Percentiles rank a stretch among this genome's conserved stretches.
Conservation (phyloP, 306 rosid species). For the Lathyrus sativus region DNA sequence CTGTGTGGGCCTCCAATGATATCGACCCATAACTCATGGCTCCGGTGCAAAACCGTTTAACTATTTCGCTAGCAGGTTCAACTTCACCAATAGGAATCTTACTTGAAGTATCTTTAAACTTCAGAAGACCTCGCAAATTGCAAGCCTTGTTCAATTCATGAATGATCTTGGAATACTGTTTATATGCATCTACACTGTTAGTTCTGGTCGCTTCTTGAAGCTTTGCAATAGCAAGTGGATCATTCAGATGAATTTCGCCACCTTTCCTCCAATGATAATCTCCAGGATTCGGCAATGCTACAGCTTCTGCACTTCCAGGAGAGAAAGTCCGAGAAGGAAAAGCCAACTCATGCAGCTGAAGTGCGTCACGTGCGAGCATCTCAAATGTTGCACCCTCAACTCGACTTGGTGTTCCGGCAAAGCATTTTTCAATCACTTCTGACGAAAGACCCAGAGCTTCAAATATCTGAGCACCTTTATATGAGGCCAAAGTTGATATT, state of each 20-base stretch:
- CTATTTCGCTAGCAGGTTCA: conserved; percentile 91
- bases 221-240: conserved; percentile 92
- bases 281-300: conserved; percentile 95
- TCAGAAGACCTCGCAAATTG: conserved; percentile 89
- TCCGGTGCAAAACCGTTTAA: conserved; percentile 96
- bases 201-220: conserved; percentile 97
- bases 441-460: conserved; percentile 98
- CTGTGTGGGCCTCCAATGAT: conserved; percentile 92
- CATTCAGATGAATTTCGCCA: conserved; percentile 95
- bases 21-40: conserved; percentile 99
- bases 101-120: conserved; percentile 60
- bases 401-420: conserved; percentile 97
- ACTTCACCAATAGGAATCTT: conserved; percentile 86
- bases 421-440: conserved; percentile 89
- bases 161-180: conserved; percentile 82
- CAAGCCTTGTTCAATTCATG: conserved; percentile 89
- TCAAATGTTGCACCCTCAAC: conserved; percentile 98
- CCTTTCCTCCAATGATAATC: conserved; percentile 99
- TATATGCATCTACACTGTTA: conserved; percentile 84
- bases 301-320: conserved; percentile 92
- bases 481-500: conserved; percentile 97
- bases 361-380: conserved; percentile 81
- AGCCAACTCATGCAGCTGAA: conserved; percentile 81
- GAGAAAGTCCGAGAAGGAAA: conserved; percentile 80
- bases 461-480: conserved; percentile 98